phyloP scores from a whole-genome alignment of 2,329 filamentous ascomycete species.

The Septoria petroselini region DNA sequence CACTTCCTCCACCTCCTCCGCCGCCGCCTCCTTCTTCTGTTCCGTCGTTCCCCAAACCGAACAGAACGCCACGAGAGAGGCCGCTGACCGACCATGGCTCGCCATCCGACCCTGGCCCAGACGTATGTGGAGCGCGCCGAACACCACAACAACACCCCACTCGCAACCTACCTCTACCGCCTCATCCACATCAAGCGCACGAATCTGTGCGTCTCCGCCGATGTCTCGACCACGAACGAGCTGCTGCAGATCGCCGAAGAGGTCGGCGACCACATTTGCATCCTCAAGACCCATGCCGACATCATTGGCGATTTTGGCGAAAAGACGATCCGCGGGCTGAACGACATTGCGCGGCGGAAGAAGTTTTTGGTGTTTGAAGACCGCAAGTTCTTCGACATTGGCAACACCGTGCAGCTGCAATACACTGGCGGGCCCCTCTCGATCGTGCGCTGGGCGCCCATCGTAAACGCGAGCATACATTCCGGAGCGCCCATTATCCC shows the following conservation, averaged over 20 bases:
- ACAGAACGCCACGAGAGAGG: too few relatives aligned
- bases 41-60: too few relatives aligned
- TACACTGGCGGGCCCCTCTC: conserved; percentile 51
- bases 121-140: conserved; percentile 48
- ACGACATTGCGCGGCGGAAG: conserved; percentile 49
- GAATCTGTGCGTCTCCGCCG: conserved; percentile 56
- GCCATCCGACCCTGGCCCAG: conserved; percentile 43
- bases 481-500: conserved; percentile 53
- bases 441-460: conserved; percentile 53
- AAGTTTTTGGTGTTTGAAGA: conserved; percentile 55
- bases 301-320: conserved; percentile 60
- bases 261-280: conserved; percentile 58
- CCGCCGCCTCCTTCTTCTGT: too few relatives aligned
- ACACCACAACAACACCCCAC: conserved; percentile 43
- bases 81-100: too few relatives aligned
- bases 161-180: conserved; percentile 49
- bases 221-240: conserved; percentile 55
- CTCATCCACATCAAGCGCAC: conserved; percentile 51
- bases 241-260: conserved; percentile 57
- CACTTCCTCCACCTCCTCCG: too few relatives aligned
- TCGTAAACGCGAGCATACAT: conserved; percentile 54
- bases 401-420: conserved; percentile 55
- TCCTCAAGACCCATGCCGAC: conserved; percentile 61
- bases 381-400: conserved; percentile 56
- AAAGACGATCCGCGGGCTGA: conserved; percentile 50